A percentile compares a stretch with the other conserved stretches of the same genome.
Conservation (phyloP, 257 asterid genomes). For the Rauvolfia tetraphylla region DNA sequence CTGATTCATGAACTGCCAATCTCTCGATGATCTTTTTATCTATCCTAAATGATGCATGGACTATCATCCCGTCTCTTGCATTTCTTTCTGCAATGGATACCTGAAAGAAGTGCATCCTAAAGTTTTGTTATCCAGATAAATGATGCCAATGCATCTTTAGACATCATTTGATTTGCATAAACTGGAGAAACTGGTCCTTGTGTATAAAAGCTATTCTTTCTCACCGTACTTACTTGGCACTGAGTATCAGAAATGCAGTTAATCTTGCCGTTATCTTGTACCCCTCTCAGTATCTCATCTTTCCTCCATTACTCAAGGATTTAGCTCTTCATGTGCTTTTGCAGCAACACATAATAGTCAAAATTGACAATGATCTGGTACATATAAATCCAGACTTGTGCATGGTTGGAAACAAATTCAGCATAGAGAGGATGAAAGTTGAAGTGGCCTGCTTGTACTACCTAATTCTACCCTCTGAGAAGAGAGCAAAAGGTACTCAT, state of each 20-base stretch:
- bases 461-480: slow-evolving; percentile 55
- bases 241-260: neutral
- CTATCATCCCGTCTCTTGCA: neutral
- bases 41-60: neutral
- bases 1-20: neutral
- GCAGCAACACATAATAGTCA: slow-evolving; percentile 58
- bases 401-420: slow-evolving; percentile 39
- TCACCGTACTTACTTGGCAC: neutral
- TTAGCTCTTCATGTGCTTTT: slow-evolving; percentile 28
- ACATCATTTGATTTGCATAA: neutral
- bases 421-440: slow-evolving; percentile 66
- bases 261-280: neutral
- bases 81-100: neutral
- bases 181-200: neutral
- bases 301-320: neutral
- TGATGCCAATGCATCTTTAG: neutral
- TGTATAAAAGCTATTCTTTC: neutral
- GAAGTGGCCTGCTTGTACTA: slow-evolving; percentile 85
- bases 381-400: slow-evolving; percentile 42
- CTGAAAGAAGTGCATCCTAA: neutral
- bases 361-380: slow-evolving; percentile 51
- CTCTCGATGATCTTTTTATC: neutral
- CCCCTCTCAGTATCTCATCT: neutral
- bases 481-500: slow-evolving; percentile 67
- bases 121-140: neutral